Percentiles rank a stretch among this genome's conserved stretches.
Evolutionary conservation across 108 stramenopile species (phyloP).

Genomic region (Cyclotella distinguenda): DNA sequence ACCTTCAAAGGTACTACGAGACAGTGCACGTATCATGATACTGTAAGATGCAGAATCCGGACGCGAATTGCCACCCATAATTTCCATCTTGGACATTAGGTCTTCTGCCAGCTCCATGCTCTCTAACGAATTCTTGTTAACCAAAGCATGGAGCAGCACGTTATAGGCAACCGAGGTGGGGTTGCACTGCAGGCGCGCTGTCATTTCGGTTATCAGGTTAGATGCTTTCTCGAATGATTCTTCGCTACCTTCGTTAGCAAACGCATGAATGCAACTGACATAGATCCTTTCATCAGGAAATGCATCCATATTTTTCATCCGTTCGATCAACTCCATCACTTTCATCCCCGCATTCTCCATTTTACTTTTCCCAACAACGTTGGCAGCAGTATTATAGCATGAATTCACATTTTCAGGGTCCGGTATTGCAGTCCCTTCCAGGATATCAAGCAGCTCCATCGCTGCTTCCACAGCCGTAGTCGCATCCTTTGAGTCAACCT

Average conservation of each 20-base stretch:
- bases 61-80: conserved; percentile 34
- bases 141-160: conserved; percentile 19
- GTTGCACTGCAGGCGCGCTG: conserved; percentile 1
- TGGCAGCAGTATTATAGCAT: conserved; percentile 41
- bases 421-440: conserved; percentile 26
- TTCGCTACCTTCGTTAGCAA: conserved; percentile 4
- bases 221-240: conserved; percentile 15
- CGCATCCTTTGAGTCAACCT: conserved; percentile 16
- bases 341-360: conserved; percentile 10
- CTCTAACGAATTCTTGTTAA: conserved; percentile 7
- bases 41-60: conserved; percentile 38
- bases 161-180: conserved; percentile 31
- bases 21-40: conserved; percentile 43
- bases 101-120: conserved; percentile 32
- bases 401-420: conserved; percentile 24
- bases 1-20: conserved; percentile 1
- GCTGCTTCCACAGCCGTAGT: conserved; percentile 14
- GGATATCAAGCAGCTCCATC: conserved; percentile 28
- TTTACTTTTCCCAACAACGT: conserved; percentile 24
- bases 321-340: conserved; percentile 26
- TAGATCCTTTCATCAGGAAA: conserved; percentile 27
- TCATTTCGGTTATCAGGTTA: conserved; percentile 19
- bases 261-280: conserved; percentile 17
- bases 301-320: conserved; percentile 44
- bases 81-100: conserved; percentile 24